Evolutionary conservation across 140 eudicot species (phyloP), one percentile per base, ranked within the genome.

Genomic region (Erigeron philadelphicus): DNA sequence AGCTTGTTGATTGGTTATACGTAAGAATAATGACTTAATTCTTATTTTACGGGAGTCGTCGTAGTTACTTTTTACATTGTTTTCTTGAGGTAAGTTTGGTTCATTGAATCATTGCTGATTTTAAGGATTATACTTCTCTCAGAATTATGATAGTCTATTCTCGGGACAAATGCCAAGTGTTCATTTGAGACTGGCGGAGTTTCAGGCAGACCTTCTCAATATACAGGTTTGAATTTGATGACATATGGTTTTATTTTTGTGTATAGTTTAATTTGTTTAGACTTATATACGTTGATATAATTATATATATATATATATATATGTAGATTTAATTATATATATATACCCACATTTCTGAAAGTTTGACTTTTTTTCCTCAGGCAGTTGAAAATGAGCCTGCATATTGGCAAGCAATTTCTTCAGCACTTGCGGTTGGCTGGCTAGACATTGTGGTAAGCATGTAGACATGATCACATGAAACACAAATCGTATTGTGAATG

Each of bases 351-450:
- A 31, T 31, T 35, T 19, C 11, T 56, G 62, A 56, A 56, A 31
- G 9, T 49, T 40, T 65, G 8, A 57, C 9, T 63, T 35, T 62
- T 62, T 44, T 7, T 66, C 35, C 52, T 48, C 81, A 91, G 95
- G 89, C 68, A 60, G 86, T 94, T 83, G 99, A 94, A 78, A 84
- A 87, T 43, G 87, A 89, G 80, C 78, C 78, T 70, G 74, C 77
- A 49, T 94, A 94, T 75, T 94, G 99, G 99, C 87, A 94, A 75
- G 86, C 87, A 72, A 76, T 94, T 74, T 85, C 89, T 11, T 90
- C 97, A 17, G 97, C 99, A 23, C 83, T 94, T 68, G 90, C 97
- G 31, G 84, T 94, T 77, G 99, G 99, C 62, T 94, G 99, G 99
- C 83, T 94, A 60, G 99, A 89, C 52, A 70, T 82, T 81, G 97